A percentile compares a stretch with the other conserved stretches of the same genome.
phyloP scores from a whole-genome alignment of 129 eudicot genomes.

The Pseudognaphalium luteoalbum region DNA sequence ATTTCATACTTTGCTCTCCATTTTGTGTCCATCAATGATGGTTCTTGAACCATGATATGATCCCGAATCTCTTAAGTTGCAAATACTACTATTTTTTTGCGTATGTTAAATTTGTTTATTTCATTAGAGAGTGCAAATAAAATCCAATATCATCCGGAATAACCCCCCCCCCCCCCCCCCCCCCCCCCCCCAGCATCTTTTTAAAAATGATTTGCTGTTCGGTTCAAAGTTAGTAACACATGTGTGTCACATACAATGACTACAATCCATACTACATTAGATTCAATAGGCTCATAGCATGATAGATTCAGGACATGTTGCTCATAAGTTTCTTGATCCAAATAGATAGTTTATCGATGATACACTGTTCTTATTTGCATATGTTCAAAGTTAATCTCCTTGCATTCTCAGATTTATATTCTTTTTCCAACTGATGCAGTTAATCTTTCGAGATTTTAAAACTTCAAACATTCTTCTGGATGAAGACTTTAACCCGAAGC shows the following conservation, averaged over 20 bases:
- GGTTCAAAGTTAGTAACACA: background rate
- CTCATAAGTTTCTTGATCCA: background rate
- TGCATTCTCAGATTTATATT: background rate
- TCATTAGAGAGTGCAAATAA: too few species aligned
- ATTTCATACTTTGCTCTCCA: background rate
- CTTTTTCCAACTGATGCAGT: slow-evolving; percentile 37
- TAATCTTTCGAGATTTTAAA: slow-evolving; percentile 88
- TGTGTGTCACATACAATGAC: background rate
- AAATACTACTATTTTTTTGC: too few species aligned
- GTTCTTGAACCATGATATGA: background rate
- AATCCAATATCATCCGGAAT: too few species aligned
- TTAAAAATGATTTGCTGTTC: background rate
- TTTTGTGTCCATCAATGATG: background rate
- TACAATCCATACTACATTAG: background rate
- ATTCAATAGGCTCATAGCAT: background rate
- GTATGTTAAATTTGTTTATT: too few species aligned
- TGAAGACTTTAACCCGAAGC: slow-evolving; percentile 80
- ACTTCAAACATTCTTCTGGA: slow-evolving; percentile 82
- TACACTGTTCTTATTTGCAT: background rate
- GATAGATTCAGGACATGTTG: too few species aligned
- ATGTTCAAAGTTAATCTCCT: background rate
- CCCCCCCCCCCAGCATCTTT: too few species aligned
- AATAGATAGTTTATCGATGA: too few species aligned
- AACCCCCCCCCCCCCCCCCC: too few species aligned
- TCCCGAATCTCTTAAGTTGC: background rate